Base-by-base conservation (phyloP, 2,329 filamentous ascomycete species). In the Dothideomycetes sp. region DNA sequence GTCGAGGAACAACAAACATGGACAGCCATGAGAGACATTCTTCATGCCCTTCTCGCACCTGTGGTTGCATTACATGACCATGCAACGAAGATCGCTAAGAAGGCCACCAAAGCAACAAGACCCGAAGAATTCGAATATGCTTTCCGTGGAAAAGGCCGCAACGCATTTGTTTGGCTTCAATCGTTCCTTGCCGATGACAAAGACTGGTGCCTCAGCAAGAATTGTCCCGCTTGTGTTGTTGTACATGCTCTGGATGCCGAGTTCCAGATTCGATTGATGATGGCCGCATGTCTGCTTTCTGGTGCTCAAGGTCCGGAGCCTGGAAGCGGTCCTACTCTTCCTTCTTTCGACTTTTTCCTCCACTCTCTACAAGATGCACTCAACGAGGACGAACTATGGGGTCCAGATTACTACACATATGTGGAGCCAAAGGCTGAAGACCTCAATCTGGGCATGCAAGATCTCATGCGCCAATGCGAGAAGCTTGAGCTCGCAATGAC, bases 41-140 rank as follows among this genome's bases (percentile, higher is more conserved):
- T 76, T 39, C 73, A 77, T 49, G 73, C 72, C 23, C 62, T 77
- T 11, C 64, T 76, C 38, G 68, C 74, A 35, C 74, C 74, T n/a
- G 59, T 78, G 7, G 70, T 74, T 23, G 63, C 73, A 45, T 65
- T 78, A 39, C 72, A 71, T 56, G 63, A 66, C 44, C 70, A 71
- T 47, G 71, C 74, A n/a, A 66, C 67, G 20, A 62, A 62, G 1
- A 62, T 75, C 22, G 74, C 74, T 2, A 60, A 66, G 20, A 64
- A 64, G 16, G 66, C 64, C 1, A 62, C 75, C 8, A 67, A 68
- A 43, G 67, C 63, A 20, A 56, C 57, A 28, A 65, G 65, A 43
- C 61, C 63, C 12, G 64, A 69, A 41, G 73, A 77, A 43, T 64
- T 73, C 4, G 74, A 77, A 51, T 64, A 72, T 29, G 74, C 73